A percentile compares a stretch with the other conserved stretches of the same genome.
phyloP scores from a whole-genome alignment of 1,139 yeast genomes.

The Candida tropicalis region DNA sequence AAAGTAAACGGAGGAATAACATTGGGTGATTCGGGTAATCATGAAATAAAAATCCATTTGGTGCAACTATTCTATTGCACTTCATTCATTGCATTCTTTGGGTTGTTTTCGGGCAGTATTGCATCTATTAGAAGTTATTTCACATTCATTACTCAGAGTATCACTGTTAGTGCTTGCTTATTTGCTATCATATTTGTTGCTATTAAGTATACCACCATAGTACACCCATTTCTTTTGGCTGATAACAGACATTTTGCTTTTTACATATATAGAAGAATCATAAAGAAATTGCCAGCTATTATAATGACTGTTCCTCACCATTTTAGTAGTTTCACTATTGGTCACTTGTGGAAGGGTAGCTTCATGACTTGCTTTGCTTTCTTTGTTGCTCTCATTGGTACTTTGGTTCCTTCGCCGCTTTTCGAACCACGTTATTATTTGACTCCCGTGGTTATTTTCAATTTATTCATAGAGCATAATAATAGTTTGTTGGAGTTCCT shows the following conservation, averaged over 20 bases:
- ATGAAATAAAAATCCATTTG: conserved; percentile 66
- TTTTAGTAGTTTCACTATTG: conserved; percentile 54
- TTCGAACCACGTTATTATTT: conserved; percentile 94
- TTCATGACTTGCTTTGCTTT: conserved; percentile 32
- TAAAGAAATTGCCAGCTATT: conserved; percentile 32
- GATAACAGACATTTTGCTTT: conserved; percentile 95
- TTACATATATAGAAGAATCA: conserved; percentile 71
- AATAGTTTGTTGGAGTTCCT: conserved; percentile 56
- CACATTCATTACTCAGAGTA: conserved; percentile 16
- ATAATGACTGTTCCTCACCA: conserved; percentile 66
- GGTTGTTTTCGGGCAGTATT: background rate
- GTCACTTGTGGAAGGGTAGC: background rate
- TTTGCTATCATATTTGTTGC: background rate
- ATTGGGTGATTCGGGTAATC: conserved; percentile 88
- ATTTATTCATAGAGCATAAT: conserved; percentile 56
- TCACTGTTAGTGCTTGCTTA: background rate
- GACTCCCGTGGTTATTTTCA: conserved; percentile 75
- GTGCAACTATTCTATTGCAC: conserved; percentile 84
- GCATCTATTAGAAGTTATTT: conserved; percentile 29
- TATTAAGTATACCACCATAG: conserved; percentile 63
- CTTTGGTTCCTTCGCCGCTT: conserved; percentile 85
- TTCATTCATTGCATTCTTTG: conserved; percentile 58
- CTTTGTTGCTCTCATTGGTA: conserved; percentile 45
- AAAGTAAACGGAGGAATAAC: conserved; percentile 75
- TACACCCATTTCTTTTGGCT: conserved; percentile 89